Percentiles rank a stretch among this genome's conserved stretches.
phyloP scores from a whole-genome alignment of 768 basidiomycete genomes.

The Cyclocybe cylindracea region DNA sequence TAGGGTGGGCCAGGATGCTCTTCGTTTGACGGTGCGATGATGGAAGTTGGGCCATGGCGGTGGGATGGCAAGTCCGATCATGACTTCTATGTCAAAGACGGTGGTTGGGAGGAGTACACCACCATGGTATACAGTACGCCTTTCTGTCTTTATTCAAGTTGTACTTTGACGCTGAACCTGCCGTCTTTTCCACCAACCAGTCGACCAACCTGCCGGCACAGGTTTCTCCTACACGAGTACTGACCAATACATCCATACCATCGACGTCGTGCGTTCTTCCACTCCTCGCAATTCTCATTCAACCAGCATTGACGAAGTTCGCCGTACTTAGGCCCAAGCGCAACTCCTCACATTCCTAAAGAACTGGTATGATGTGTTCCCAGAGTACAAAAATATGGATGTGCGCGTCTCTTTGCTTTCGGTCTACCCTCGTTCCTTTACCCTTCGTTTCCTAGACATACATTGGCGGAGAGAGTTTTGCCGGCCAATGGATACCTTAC shows the following conservation, averaged over 20 bases:
- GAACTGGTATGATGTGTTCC: slow-evolving; percentile 91
- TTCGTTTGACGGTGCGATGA: slow-evolving; percentile 95
- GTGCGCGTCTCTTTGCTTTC: slow-evolving; percentile 46
- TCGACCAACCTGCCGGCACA: slow-evolving; percentile 97
- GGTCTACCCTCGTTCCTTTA: slow-evolving; percentile 1
- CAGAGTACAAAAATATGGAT: slow-evolving; percentile 81
- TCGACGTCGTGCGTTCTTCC: slow-evolving; percentile 52
- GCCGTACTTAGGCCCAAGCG: slow-evolving; percentile 54
- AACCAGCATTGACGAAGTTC: slow-evolving; percentile 7
- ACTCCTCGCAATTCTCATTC: neutral
- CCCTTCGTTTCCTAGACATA: slow-evolving; percentile 66
- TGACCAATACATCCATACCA: slow-evolving; percentile 79
- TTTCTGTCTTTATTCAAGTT: neutral
- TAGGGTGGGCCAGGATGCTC: slow-evolving; percentile 98
- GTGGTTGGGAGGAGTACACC: slow-evolving; percentile 97
- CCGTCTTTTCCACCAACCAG: slow-evolving; percentile 39
- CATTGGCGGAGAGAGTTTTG: slow-evolving; percentile 93
- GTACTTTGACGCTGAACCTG: slow-evolving; percentile 3
- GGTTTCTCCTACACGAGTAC: slow-evolving; percentile 91
- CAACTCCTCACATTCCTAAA: slow-evolving; percentile 83
- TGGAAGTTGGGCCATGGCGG: slow-evolving; percentile 96
- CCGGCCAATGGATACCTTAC: slow-evolving; percentile 97
- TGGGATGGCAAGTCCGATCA: slow-evolving; percentile 61
- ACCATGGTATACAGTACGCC: slow-evolving; percentile 85
- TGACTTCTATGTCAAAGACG: slow-evolving; percentile 71